Evolutionary conservation across 1,284 basidiomycete genomes (phyloP).

Genomic region (Cryptococcus maquisensis): DNA sequence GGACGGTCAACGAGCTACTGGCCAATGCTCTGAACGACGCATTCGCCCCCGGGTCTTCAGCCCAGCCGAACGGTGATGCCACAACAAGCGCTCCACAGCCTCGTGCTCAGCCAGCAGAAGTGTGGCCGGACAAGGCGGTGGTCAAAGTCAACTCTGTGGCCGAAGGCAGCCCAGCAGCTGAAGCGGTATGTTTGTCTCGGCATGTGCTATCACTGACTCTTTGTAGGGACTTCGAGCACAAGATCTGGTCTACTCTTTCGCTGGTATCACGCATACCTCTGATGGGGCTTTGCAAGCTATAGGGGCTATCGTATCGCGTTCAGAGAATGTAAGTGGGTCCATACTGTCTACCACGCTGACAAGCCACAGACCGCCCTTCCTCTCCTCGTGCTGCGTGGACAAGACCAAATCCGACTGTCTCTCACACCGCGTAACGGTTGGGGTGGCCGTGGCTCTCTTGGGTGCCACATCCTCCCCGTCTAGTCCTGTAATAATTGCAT

Average conservation of each 20-base stretch:
- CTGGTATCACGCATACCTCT: constrained; percentile 54
- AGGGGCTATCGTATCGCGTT: constrained; percentile 63
- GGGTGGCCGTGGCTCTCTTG: constrained; percentile 75
- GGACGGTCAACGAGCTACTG: constrained; percentile 62
- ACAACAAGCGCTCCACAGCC: neutral
- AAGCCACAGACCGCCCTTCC: constrained; percentile 51
- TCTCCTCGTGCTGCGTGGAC: constrained; percentile 51
- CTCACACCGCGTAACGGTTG: constrained; percentile 61
- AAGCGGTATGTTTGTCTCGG: constrained; percentile 61
- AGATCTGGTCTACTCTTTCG: constrained; percentile 72
- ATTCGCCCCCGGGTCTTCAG: constrained; percentile 48
- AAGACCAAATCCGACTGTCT: constrained; percentile 48
- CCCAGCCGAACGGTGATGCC: constrained; percentile 13
- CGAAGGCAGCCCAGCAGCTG: constrained; percentile 68
- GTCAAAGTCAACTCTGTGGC: constrained; percentile 74
- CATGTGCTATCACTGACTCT: neutral
- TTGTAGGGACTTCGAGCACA: constrained; percentile 63
- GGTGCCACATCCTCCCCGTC: constrained; percentile 69
- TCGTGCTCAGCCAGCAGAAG: neutral
- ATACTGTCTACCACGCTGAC: neutral
- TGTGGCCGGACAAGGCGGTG: constrained; percentile 51
- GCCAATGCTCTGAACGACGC: constrained; percentile 63
- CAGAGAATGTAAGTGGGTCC: constrained; percentile 65
- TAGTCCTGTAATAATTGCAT: constrained; percentile 10
- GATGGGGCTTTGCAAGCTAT: constrained; percentile 57